Evolutionary conservation across 257 asterid species (phyloP).

Genomic region (Penstemon davidsonii): DNA sequence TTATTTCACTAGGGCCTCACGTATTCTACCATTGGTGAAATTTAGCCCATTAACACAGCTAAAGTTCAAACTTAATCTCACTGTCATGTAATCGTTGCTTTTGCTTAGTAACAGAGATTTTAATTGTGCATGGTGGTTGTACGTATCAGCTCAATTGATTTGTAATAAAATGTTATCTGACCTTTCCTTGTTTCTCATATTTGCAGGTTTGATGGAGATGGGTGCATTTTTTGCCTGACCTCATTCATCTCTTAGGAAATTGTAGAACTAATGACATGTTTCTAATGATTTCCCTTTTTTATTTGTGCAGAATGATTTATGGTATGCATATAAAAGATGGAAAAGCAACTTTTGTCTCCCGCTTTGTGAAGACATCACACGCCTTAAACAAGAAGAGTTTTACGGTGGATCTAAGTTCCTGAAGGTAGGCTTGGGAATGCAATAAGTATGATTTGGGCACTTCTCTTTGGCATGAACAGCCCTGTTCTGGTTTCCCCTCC

Average conservation of each 20-base stretch:
- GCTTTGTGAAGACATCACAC: constrained; percentile 89
- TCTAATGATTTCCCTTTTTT: too few species aligned
- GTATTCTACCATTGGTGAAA: neutral
- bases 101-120: neutral
- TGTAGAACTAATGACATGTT: neutral
- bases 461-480: neutral
- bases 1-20: neutral
- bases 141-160: constrained; percentile 21
- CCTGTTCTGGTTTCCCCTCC: neutral
- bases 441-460: neutral
- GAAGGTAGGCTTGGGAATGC: constrained; percentile 52
- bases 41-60: neutral
- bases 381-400: constrained; percentile 83
- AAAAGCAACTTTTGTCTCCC: constrained; percentile 89
- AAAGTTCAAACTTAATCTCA: neutral
- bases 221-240: constrained; percentile 56
- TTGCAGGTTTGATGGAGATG: constrained; percentile 99
- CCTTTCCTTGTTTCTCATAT: constrained; percentile 29
- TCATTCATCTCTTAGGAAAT: constrained; percentile 27
- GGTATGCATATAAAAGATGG: constrained; percentile 94
- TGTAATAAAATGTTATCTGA: constrained; percentile 19
- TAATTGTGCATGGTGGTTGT: neutral
- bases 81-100: neutral
- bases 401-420: constrained; percentile 78
- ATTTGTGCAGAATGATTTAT: constrained; percentile 86